Conservation (phyloP, 352 stramenopile genomes). For the Peronospora destructor region DNA sequence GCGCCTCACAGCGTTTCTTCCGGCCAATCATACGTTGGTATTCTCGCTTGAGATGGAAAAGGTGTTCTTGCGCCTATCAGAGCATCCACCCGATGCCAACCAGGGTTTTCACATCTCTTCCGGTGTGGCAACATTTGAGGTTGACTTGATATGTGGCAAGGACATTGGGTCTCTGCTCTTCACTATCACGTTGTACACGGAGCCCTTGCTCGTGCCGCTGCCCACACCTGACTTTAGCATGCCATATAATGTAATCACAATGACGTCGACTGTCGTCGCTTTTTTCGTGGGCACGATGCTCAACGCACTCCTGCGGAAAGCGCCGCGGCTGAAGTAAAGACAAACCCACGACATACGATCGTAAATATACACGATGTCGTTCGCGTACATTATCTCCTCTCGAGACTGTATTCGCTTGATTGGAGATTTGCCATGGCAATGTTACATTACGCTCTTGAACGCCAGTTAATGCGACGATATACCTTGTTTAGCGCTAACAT, state of each 20-base stretch:
- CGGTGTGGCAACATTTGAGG: constrained; percentile 44
- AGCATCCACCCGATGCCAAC: constrained; percentile 82
- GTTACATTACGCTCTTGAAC: constrained; percentile 24
- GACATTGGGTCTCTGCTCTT: constrained; percentile 10
- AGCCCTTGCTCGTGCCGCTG: constrained; percentile 73
- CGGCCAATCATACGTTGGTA: constrained; percentile 44
- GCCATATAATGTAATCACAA: constrained; percentile 88
- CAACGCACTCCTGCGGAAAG: constrained; percentile 69
- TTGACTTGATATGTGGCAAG: constrained; percentile 10
- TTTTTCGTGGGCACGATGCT: constrained; percentile 84
- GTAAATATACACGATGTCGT: constrained; percentile 27
- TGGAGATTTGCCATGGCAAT: constrained; percentile 2
- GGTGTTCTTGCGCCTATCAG: constrained; percentile 68
- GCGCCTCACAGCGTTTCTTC: constrained; percentile 41
- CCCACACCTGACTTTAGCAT: constrained; percentile 87
- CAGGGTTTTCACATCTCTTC: constrained; percentile 77
- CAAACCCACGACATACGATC: constrained; percentile 11
- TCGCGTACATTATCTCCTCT: constrained; percentile 20
- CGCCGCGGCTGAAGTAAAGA: constrained; percentile 44
- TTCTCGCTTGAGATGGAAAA: constrained; percentile 80
- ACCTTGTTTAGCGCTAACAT: constrained; percentile 15
- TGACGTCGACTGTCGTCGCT: constrained; percentile 84
- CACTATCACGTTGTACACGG: constrained; percentile 55
- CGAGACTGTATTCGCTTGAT: constrained; percentile 5
- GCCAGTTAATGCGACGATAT: constrained; percentile 11